phyloP scores from a whole-genome alignment of 1,284 basidiomycete genomes.

The Coniophora puteana region DNA sequence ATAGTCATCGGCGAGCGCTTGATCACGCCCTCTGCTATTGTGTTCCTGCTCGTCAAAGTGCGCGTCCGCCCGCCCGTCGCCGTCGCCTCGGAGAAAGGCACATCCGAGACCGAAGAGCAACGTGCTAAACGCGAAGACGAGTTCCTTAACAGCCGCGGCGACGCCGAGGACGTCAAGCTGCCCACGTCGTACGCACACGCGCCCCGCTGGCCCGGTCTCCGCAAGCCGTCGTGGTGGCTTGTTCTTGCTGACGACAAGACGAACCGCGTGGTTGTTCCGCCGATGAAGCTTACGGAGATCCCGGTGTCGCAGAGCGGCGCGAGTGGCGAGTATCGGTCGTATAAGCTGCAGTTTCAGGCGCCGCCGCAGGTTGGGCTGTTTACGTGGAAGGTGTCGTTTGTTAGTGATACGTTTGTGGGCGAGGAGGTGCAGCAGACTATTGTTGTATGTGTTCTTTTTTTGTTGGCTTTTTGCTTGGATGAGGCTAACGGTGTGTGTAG shows the following conservation, averaged over 20 bases:
- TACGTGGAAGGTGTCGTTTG: conserved; percentile 85
- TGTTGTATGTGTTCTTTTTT: conserved; percentile 43
- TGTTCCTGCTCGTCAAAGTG: conserved; percentile 84
- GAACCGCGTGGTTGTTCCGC: conserved; percentile 89
- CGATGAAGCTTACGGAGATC: conserved; percentile 80
- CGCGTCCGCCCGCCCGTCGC: conserved; percentile 56
- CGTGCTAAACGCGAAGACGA: conserved; percentile 62
- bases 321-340: conserved; percentile 74
- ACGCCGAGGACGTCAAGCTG: conserved; percentile 55
- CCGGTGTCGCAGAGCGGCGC: conserved; percentile 59
- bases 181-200: conserved; percentile 72
- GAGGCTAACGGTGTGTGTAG: conserved; percentile 33
- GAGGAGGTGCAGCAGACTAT: conserved; percentile 76
- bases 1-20: conserved; percentile 88
- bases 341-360: conserved; percentile 93
- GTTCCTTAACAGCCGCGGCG: conserved; percentile 62
- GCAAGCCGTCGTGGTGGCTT: conserved; percentile 89
- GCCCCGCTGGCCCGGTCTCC: conserved; percentile 84
- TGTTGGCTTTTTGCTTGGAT: not conserved
- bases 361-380: conserved; percentile 84
- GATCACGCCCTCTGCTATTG: conserved; percentile 87
- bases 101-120: conserved; percentile 50
- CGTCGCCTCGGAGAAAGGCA: conserved; percentile 44
- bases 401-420: conserved; percentile 88
- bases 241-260: conserved; percentile 90